Percentiles rank a stretch among this genome's conserved stretches.
Conservation (phyloP, 1,284 basidiomycete genomes). For the Ustilago vetiveriae region DNA sequence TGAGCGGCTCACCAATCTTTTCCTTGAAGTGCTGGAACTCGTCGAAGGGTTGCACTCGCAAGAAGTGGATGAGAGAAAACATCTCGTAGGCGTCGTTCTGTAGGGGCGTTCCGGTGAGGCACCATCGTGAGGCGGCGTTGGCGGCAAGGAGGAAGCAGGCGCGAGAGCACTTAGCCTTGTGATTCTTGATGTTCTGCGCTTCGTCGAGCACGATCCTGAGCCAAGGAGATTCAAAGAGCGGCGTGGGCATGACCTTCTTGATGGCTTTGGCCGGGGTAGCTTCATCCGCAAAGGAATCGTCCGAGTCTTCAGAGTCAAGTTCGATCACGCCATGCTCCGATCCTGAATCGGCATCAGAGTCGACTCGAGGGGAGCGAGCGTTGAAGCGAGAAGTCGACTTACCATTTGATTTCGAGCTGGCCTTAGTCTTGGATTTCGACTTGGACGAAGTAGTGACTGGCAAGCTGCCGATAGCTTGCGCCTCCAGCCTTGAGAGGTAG, state of each 20-base stretch:
- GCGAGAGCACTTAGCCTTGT: conserved; percentile 78
- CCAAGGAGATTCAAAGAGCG: conserved; percentile 84
- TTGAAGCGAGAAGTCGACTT: conserved; percentile 8
- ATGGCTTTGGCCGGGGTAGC: conserved; percentile 67
- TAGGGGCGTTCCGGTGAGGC: conserved; percentile 68
- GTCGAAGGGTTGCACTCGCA: conserved; percentile 83
- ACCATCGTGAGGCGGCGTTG: conserved; percentile 61
- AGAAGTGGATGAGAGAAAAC: conserved; percentile 87
- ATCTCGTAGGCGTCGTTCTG: conserved; percentile 91
- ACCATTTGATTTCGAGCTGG: conserved; percentile 8
- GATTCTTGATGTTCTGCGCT: conserved; percentile 96
- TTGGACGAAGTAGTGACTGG: conserved; percentile 2
- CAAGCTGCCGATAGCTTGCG: conserved; percentile 11
- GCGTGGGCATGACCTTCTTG: conserved; percentile 67
- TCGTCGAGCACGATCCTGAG: conserved; percentile 89
- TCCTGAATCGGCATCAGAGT: conserved; percentile 38
- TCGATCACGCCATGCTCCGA: conserved; percentile 9
- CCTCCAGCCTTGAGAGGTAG: conserved; percentile 25
- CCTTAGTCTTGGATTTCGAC: conserved; percentile 14
- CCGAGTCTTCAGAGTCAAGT: conserved; percentile 66
- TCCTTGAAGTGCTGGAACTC: conserved; percentile 81
- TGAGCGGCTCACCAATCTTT: conserved; percentile 80
- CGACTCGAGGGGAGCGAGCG: conserved; percentile 5
- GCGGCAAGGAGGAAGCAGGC: conserved; percentile 79
- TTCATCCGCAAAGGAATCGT: conserved; percentile 59